phyloP scores from a whole-genome alignment of 176 grass and related monocot species.

The Poa annua region DNA sequence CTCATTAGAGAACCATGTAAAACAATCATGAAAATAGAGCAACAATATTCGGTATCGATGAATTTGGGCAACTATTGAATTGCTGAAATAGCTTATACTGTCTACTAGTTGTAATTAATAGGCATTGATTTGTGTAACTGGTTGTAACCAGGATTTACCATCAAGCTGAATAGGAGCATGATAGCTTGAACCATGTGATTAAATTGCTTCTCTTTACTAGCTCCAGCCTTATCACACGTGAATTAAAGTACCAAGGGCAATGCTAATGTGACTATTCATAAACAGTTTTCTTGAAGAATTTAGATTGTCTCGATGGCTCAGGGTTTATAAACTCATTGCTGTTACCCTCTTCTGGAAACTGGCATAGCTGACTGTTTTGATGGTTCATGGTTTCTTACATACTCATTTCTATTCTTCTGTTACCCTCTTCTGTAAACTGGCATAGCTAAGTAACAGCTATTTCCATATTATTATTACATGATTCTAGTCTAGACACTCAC shows the following conservation, averaged over 20 bases:
- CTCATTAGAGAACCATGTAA: slow-evolving; percentile 32
- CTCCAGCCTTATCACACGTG: slow-evolving; percentile 8
- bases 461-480: slow-evolving; percentile 22
- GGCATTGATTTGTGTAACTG: slow-evolving; percentile 15
- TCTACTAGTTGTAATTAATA: slow-evolving; percentile 26
- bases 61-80: slow-evolving; percentile 24
- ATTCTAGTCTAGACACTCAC: slow-evolving; percentile 17
- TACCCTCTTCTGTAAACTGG: slow-evolving; percentile 18
- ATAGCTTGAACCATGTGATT: slow-evolving; percentile 29
- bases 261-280: background rate
- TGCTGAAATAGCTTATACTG: slow-evolving; percentile 17
- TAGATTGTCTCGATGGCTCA: slow-evolving; percentile 45
- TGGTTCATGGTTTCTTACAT: slow-evolving; percentile 45
- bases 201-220: background rate
- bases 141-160: slow-evolving; percentile 25
- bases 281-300: slow-evolving; percentile 50
- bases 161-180: slow-evolving; percentile 27
- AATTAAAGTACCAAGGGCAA: slow-evolving; percentile 24
- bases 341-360: slow-evolving; percentile 21
- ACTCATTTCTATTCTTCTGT: slow-evolving; percentile 30
- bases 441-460: slow-evolving; percentile 13
- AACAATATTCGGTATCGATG: background rate
- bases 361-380: background rate
- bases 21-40: background rate
- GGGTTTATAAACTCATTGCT: slow-evolving; percentile 42